Percentiles rank a stretch among this genome's conserved stretches.
These are phyloP conservation scores for Athelia sp. DNA, from an alignment of 1,284 basidiomycete genomes.

Conservation along the genomic window DNA sequence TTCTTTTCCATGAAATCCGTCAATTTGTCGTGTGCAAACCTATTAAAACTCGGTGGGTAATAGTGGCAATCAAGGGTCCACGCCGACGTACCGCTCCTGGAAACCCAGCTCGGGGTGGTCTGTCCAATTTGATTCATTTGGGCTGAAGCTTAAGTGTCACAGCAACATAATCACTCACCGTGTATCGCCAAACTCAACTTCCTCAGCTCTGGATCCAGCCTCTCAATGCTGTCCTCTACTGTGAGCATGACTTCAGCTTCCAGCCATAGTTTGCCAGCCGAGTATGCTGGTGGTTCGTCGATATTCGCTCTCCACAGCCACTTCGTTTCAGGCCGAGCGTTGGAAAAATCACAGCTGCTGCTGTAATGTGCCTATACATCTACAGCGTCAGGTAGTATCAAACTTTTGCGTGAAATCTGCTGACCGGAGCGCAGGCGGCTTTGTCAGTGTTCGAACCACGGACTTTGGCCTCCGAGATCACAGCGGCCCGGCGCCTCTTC, in stretches of 20 bases:
- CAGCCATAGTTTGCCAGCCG: constrained; percentile 25
- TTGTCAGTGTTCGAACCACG: too few relatives aligned
- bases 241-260: constrained; percentile 28
- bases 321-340: too few relatives aligned
- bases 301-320: too few relatives aligned
- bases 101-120: constrained; percentile 55
- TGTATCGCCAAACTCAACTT: constrained; percentile 56
- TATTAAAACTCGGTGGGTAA: constrained; percentile 17
- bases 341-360: constrained; percentile 1
- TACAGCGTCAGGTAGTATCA: too few relatives aligned
- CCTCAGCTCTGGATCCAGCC: constrained; percentile 40
- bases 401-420: too few relatives aligned
- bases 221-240: constrained; percentile 42
- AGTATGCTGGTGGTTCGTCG: background rate
- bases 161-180: constrained; percentile 28
- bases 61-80: background rate
- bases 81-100: constrained; percentile 41
- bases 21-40: constrained; percentile 54
- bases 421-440: too few relatives aligned
- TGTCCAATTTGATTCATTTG: constrained; percentile 15
- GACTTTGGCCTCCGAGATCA: too few relatives aligned
- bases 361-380: too few relatives aligned
- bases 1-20: constrained; percentile 52
- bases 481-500: too few relatives aligned
- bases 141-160: background rate